Percentiles rank a stretch among this genome's conserved stretches.
Evolutionary conservation across 306 rosid species (phyloP).

Genomic region (Cucumis sativus): DNA sequence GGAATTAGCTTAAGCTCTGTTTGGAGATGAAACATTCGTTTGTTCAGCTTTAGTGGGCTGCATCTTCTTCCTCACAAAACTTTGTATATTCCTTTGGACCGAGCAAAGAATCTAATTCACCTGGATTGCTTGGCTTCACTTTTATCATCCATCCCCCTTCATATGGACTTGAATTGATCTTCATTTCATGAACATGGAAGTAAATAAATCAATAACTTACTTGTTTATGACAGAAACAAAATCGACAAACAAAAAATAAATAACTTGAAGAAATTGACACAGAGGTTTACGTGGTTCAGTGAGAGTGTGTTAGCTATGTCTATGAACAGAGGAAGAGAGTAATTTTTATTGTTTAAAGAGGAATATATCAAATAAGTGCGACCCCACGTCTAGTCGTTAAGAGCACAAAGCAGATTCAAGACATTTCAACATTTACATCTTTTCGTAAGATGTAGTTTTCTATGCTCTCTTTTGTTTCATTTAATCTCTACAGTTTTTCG

Average conservation of each 20-base stretch:
- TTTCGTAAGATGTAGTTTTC: neutral
- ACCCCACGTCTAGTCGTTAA: too few relatives aligned
- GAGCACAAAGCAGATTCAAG: too few relatives aligned
- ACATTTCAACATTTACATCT: neutral
- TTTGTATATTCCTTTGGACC: conserved; percentile 73
- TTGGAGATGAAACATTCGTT: neutral
- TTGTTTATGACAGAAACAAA: too few relatives aligned
- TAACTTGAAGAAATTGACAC: too few relatives aligned
- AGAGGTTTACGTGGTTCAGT: too few relatives aligned
- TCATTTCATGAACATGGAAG: conserved; percentile 11
- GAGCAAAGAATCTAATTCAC: conserved; percentile 54
- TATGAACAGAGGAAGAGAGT: too few relatives aligned
- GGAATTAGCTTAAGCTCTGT: neutral
- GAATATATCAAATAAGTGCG: too few relatives aligned
- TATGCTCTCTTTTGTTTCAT: neutral
- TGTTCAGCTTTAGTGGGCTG: conserved; percentile 35
- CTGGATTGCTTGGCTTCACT: conserved; percentile 59
- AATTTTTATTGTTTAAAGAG: too few relatives aligned
- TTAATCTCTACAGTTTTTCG: neutral
- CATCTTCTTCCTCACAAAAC: conserved; percentile 82
- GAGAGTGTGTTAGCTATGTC: too few relatives aligned
- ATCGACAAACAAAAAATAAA: too few relatives aligned
- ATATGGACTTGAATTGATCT: conserved; percentile 73
- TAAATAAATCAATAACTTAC: neutral
- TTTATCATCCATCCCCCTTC: conserved; percentile 97